Evolutionary conservation across 805 yeast species (phyloP).

Genomic region (Ogataea methanolica): DNA sequence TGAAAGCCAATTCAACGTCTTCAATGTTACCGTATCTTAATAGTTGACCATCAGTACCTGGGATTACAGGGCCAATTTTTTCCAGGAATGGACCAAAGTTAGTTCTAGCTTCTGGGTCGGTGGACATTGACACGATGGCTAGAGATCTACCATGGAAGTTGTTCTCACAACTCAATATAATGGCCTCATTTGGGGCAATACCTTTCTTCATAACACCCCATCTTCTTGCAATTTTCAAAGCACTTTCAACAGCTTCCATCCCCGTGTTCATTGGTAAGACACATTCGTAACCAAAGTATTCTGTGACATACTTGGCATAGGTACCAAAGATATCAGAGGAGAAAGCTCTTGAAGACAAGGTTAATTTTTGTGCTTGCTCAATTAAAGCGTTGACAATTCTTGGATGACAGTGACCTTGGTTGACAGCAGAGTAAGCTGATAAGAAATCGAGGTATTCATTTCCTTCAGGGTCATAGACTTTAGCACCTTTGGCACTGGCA

Average conservation of each 20-base stretch:
- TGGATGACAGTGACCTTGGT: constrained; percentile 98
- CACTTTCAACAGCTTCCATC: constrained; percentile 98
- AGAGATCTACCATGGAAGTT: constrained; percentile 97
- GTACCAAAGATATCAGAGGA: constrained; percentile 83
- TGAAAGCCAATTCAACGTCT: constrained; percentile 80
- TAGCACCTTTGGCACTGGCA: constrained; percentile 81
- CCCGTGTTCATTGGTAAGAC: constrained; percentile 98
- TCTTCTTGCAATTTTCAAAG: constrained; percentile 87
- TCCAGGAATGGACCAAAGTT: constrained; percentile 86
- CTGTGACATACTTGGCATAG: constrained; percentile 84
- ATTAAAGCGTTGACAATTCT: constrained; percentile 77
- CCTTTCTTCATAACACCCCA: constrained; percentile 93
- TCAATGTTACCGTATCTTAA: constrained; percentile 81
- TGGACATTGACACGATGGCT: constrained; percentile 93
- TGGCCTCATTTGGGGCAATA: constrained; percentile 78
- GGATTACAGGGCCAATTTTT: constrained; percentile 80
- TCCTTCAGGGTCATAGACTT: constrained; percentile 98
- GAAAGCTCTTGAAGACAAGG: constrained; percentile 89
- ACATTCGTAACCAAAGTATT: constrained; percentile 85
- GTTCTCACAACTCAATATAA: constrained; percentile 79
- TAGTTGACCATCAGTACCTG: constrained; percentile 58
- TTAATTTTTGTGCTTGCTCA: constrained; percentile 81
- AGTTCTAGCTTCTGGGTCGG: constrained; percentile 88
- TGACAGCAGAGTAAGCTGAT: constrained; percentile 94
- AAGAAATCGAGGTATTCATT: constrained; percentile 88